These are phyloP conservation scores for Candida silvicultrix DNA, from an alignment of 805 yeast genomes.

Conservation along the genomic window DNA sequence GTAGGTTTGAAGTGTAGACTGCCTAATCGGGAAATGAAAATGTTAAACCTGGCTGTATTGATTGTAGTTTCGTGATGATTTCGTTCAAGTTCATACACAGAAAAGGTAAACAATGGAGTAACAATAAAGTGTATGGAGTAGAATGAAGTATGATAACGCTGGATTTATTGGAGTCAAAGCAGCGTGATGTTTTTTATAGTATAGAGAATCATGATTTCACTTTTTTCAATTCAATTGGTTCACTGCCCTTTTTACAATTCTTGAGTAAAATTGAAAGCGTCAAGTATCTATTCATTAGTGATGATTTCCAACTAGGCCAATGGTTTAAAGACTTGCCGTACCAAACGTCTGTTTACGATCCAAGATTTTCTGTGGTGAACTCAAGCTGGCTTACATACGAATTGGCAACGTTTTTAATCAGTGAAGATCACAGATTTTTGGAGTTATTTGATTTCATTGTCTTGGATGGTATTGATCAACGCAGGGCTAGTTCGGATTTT, in stretches of 20 bases:
- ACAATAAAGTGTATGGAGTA: no score
- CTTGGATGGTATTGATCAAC: constrained; percentile 3
- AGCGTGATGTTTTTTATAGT: not conserved
- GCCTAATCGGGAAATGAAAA: not conserved
- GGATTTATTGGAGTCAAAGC: not conserved
- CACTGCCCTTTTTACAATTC: not conserved
- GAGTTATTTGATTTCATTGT: constrained; percentile 3
- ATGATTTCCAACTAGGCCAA: not conserved
- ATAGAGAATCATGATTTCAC: not conserved
- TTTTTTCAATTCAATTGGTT: not conserved
- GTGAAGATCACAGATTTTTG: not conserved
- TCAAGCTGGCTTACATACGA: constrained; percentile 2
- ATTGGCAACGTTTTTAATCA: not conserved
- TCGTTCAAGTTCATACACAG: no score
- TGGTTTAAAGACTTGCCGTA: not conserved
- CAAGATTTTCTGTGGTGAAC: not conserved
- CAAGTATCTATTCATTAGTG: not conserved
- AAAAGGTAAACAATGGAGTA: no score
- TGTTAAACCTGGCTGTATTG: not conserved
- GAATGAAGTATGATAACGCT: not conserved
- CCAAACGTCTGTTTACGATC: constrained; percentile 1
- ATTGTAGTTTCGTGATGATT: not conserved
- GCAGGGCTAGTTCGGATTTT: not conserved
- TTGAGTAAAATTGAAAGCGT: not conserved
- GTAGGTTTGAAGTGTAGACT: not conserved